Evolutionary conservation across 495 filamentous ascomycete species (phyloP), one percentile per base, ranked within the genome.

Genomic region (Penicillium antarcticum): DNA sequence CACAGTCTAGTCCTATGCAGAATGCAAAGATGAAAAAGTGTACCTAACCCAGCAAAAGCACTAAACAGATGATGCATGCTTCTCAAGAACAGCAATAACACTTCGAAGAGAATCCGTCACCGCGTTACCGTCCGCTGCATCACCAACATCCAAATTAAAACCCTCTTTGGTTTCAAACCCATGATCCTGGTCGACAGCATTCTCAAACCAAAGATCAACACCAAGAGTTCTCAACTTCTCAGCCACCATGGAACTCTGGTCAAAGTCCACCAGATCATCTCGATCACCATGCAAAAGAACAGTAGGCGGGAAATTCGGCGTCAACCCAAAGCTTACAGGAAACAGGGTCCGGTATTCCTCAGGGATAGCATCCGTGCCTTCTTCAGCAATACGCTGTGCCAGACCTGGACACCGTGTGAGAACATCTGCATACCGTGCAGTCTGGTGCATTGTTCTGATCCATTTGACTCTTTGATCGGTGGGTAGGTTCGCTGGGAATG

Each of bases 201-300:
- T 41, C 32, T 45, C 49, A 33, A 52, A 33, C 19, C 14, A 12
- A 45, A 45, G 19, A 11, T 52, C 41, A 3, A 52, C 31, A 13
- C 49, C 49, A 31, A 44, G 19, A 8, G 1, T 3, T 10, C 44
- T 26, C 41, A 52, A 37, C 14, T 26, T 32, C 2, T 19, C 49
- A 36, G 49, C 49, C 2, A 39, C 49, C 2, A 4, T 5, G n/a
- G 33, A 14, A 32, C 49, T 52, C 41, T 44, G 18, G 5, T 52
- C 49, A 45, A 21, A 45, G 11, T 29, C 49, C 26, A 52, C 49
- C 33, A 52, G n/a, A 9, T 13, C 41, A 39, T 52, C 49, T 4
- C 16, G 12, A 38, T 44, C 34, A 2, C 49, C 49, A 37, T 52
- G 49, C 33, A 52, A 31, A n/a, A 52, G 19, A 31, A 52, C 34